Evolutionary conservation across 495 filamentous ascomycete species (phyloP).

Genomic region (Neurospora sp.): DNA sequence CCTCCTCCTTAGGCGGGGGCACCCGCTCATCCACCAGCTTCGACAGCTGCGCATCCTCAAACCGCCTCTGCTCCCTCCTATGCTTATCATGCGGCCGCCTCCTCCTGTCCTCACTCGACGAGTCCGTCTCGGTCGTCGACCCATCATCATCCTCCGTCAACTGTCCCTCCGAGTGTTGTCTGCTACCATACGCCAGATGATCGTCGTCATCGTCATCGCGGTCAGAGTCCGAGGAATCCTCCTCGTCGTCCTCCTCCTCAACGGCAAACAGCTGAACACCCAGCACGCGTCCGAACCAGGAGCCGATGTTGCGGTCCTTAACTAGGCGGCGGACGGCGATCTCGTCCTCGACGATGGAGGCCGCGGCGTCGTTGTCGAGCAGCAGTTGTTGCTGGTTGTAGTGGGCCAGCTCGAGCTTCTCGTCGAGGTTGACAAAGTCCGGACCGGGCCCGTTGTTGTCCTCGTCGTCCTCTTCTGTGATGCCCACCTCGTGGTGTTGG

Average conservation of each 20-base stretch:
- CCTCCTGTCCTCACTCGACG: conserved; percentile 32
- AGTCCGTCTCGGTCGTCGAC: conserved; percentile 16
- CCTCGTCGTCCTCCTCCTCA: conserved; percentile 46
- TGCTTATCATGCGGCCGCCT: conserved; percentile 17
- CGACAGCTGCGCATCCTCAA: conserved; percentile 7
- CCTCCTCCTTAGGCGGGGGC: conserved; percentile 38
- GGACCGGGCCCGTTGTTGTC: conserved; percentile 38
- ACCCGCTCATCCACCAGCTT: conserved; percentile 13
- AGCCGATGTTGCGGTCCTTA: conserved; percentile 52
- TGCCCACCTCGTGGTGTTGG: conserved; percentile 8
- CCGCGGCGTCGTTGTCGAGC: conserved; percentile 23
- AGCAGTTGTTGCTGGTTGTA: background rate
- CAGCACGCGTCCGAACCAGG: conserved; percentile 64
- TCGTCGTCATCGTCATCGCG: conserved; percentile 32
- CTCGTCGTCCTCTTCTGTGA: conserved; percentile 10
- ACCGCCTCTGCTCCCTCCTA: conserved; percentile 13
- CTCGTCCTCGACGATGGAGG: conserved; percentile 35
- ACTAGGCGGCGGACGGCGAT: conserved; percentile 45
- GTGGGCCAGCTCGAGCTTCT: conserved; percentile 32
- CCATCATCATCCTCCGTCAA: conserved; percentile 25
- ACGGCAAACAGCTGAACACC: conserved; percentile 72
- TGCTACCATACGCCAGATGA: background rate
- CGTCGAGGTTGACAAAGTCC: conserved; percentile 50
- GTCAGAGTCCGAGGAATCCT: conserved; percentile 22
- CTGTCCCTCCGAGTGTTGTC: background rate